Evolutionary conservation across 495 filamentous ascomycete genomes (phyloP).

Genomic region (Glarea lozoyensis): DNA sequence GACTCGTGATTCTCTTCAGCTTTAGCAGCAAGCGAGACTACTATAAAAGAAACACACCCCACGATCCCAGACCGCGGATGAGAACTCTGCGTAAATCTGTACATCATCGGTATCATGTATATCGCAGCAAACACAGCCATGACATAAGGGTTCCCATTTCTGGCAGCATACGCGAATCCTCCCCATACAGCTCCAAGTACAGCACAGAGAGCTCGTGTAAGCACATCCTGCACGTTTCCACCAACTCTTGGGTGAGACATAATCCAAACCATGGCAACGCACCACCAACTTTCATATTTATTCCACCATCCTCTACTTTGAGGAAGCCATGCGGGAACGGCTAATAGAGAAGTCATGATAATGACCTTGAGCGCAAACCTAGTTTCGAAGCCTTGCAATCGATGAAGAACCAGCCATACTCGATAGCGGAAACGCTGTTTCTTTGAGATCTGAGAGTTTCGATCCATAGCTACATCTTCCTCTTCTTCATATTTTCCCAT

Average conservation of each 20-base stretch:
- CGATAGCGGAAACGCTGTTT: conserved; percentile 29
- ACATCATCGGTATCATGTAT: conserved; percentile 49
- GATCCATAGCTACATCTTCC: conserved; percentile 18
- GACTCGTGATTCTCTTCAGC: conserved; percentile 24
- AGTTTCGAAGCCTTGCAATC: conserved; percentile 48
- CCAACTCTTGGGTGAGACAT: conserved; percentile 52
- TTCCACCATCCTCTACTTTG: conserved; percentile 42
- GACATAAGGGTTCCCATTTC: conserved; percentile 41
- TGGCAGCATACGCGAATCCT: conserved; percentile 39
- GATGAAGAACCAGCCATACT: conserved; percentile 40
- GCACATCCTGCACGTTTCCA: conserved; percentile 45
- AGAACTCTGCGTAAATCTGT: conserved; percentile 44
- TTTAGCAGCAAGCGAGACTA: conserved; percentile 40
- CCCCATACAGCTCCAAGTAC: conserved; percentile 45
- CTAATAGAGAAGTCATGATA: conserved; percentile 37
- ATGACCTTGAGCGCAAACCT: conserved; percentile 49
- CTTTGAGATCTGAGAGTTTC: conserved; percentile 18
- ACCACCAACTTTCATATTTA: conserved; percentile 45
- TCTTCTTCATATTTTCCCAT: conserved; percentile 22
- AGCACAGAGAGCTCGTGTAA: conserved; percentile 35
- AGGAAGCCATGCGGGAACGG: conserved; percentile 42
- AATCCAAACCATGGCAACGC: conserved; percentile 46
- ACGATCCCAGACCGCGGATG: conserved; percentile 35
- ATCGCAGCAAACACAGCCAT: conserved; percentile 46
- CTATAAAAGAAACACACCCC: conserved; percentile 44